phyloP scores from a whole-genome alignment of 2,329 filamentous ascomycete genomes.

The Trichophyton verrucosum region DNA sequence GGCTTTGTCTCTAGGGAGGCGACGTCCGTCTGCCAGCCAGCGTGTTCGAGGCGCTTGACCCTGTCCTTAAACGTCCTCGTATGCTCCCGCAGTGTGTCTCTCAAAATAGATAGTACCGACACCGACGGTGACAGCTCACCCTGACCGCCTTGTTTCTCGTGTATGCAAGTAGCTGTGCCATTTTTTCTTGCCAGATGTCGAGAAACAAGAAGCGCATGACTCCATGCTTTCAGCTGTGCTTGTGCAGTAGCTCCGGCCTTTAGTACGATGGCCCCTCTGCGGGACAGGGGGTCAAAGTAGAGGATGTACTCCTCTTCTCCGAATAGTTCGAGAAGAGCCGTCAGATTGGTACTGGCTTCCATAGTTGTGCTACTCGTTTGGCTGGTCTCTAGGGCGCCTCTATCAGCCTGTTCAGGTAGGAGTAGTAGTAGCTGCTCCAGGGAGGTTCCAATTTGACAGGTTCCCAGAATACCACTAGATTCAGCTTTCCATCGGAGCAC shows the following conservation, averaged over 20 bases:
- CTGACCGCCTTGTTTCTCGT: not conserved
- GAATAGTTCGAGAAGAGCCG: constrained; percentile 42
- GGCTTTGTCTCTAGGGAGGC: constrained; percentile 54
- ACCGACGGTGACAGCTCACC: constrained; percentile 15
- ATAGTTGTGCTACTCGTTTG: too few relatives aligned
- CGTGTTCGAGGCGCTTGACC: constrained; percentile 28
- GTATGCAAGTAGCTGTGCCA: not conserved
- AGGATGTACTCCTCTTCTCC: constrained; percentile 48
- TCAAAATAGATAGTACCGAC: constrained; percentile 28
- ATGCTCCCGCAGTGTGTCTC: constrained; percentile 27
- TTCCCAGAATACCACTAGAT: constrained; percentile 36
- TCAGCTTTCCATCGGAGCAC: constrained; percentile 46
- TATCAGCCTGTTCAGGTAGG: not conserved
- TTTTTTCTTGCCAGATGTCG: constrained; percentile 9
- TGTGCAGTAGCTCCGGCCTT: constrained; percentile 43
- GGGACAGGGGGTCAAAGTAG: constrained; percentile 37
- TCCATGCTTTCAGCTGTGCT: constrained; percentile 50
- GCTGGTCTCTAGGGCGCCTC: too few relatives aligned
- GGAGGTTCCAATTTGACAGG: constrained; percentile 42
- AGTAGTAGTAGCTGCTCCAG: constrained; percentile 25
- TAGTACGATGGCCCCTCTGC: constrained; percentile 47
- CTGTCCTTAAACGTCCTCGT: constrained; percentile 35
- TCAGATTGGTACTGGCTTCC: constrained; percentile 29
- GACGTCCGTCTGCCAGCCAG: constrained; percentile 55
- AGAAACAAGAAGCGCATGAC: constrained; percentile 44